Evolutionary conservation across 495 filamentous ascomycete genomes (phyloP), one percentile per base, ranked within the genome.

Genomic region (Penicillium macrosclerotiorum): DNA sequence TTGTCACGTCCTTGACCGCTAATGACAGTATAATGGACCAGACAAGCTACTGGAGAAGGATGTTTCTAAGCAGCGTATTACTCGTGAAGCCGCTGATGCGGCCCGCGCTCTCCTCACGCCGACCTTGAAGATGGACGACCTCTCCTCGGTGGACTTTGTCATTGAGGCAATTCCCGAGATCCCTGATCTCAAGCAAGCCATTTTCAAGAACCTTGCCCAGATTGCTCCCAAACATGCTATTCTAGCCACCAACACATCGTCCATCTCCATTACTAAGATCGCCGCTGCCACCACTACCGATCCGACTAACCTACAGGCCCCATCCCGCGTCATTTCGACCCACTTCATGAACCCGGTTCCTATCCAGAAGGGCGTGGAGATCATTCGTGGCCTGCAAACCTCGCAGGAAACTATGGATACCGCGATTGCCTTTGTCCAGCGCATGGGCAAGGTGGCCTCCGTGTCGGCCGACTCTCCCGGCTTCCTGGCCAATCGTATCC

Each of bases 261-360:
- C 90, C 42, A 97, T 99, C 60, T 89, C 88, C 38, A 96, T 99
- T 65, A 99, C 93, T 38, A 89, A 84, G 64, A 95, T 99, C 54
- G 93, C 93, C 23, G 87, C 88, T 16, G 80, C 93, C 11, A 88
- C 91, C 1, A 86, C 83, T 3, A 67, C 76, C 0, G 79, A 91
- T 59, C 84, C 89, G 0, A 90, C 65, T 7, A 86, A 95, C 64
- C 82, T 86, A 23, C 83, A 86, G 40, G 86, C 86, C 22, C 82
- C 89, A 35, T 90, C 89, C 20, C 83, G 94, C 30, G 93, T 99
- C 1, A 81, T 99, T 37, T 87, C 88, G 39, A 97, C 94, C 36
- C 93, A 99, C 67, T 99, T 99, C 71, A 99, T 99, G 93, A 99
- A 99, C 74, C 93, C 93, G 0, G 93, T 99, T 0, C 94, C 93